Evolutionary conservation across 371 early-diverging fungal genomes (phyloP), one percentile per base, ranked within the genome.

Genomic region (Saksenaea oblongispora): DNA sequence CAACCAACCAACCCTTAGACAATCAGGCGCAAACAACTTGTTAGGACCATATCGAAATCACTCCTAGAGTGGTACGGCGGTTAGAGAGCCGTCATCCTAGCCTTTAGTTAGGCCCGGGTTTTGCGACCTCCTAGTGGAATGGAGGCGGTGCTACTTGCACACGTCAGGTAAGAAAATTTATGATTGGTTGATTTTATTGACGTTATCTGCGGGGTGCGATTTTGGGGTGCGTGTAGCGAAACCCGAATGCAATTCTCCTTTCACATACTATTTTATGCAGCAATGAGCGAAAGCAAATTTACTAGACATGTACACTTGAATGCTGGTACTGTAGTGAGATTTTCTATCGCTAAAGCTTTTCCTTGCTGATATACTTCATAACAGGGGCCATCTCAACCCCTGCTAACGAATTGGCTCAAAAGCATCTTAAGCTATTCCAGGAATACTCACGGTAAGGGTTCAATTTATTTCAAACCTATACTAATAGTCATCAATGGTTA

Each of bases 391-490:
- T 80, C 44, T 72, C 79, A 58, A 65, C 75, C 35, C 78, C 83
- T 27, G 75, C 84, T 24, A 87, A 87, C 69, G 89, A 88, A 59
- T 59, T 88, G 35, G 79, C 84, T 3, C 82, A 87, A 62, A 85
- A 85, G 67, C 83, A 88, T 65, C 74, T 79, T 42, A 82, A 78
- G 57, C 72, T 88, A 34, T 83, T 86, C 58, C 80, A 84, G 44
- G 84, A 87, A 65, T 84, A 82, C 66, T 84, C 87, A 59, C 74
- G 80, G 89, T 88, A 84, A 62, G 54, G 24, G 13, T 28, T 34
- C 31, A 18, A 14, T 13, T 0, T 34, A 24, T 15, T 22, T 24
- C 36, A 34, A 5, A 34, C 8, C 24, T 13, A 36, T 47, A 26
- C 41, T 9, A 1, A 24, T 34, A 26, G 18, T n/a, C 15, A 3